Base-by-base conservation (phyloP, 495 filamentous ascomycete species). In the Talaromyces wortmannii region DNA sequence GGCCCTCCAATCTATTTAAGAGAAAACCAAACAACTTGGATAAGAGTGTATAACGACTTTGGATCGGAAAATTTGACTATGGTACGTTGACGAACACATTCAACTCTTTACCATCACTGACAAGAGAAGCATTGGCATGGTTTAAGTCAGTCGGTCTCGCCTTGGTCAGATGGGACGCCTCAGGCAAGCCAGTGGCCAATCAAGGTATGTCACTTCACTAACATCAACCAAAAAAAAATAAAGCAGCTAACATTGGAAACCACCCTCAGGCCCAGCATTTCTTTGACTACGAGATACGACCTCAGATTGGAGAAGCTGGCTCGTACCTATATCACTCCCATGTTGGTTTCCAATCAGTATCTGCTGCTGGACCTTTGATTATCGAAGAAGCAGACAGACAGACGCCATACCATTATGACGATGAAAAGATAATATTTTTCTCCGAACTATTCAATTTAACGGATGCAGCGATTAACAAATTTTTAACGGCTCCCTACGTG, bases 281-380 rank as follows among this genome's bases (percentile, higher is more conserved):
- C 67, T 84, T 85, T 64, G 83, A 86, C 66, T 84, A 85, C 61
- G 79, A 85, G 60, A 69, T 83, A 17, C 63, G 65, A 8, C 71
- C 76, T 7, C 66, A 77, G 16, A 16, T 66, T 5, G 75, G 73
- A 7, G 70, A 79, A 50, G 75, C 80, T 7, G 81, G 80, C 15
- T 77, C 78, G 5, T 83, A 82, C 63, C 83, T 79, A 61, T 85
- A 83, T 54, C 81, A 85, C 59, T 82, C 78, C 7, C 82, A 85
- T 55, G 73, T 83, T 30, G 77, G 68, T 0, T 75, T 83, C 55
- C 80, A 84, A 63, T 73, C 79, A 3, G 64, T 78, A 31, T 77
- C 77, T 45, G 77, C 75, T 5, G 59, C 72, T 6, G 83, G 81
- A 0, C 66, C 81, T 0, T 60, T 86, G 29, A 77, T 83, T 51